phyloP scores from a whole-genome alignment of 139 green algal species.

The Axilococcus clingmanii region DNA sequence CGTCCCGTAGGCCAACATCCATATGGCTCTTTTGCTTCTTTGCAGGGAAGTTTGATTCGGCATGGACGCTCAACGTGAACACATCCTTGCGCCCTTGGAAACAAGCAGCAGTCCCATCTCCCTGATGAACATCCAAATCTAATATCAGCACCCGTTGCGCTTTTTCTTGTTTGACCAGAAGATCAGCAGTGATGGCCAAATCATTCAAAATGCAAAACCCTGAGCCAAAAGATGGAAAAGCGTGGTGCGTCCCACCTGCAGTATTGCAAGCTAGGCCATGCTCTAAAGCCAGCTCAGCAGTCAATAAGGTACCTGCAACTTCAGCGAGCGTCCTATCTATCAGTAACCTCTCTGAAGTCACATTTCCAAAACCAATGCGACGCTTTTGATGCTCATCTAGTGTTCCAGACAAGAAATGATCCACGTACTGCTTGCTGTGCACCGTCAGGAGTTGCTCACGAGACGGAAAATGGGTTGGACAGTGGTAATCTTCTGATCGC shows the following conservation, averaged over 20 bases:
- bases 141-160: slow-evolving; percentile 61
- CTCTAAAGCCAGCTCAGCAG: slow-evolving; percentile 67
- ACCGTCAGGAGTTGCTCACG: slow-evolving; percentile 12
- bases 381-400: slow-evolving; percentile 23
- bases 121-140: slow-evolving; percentile 88
- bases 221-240: slow-evolving; percentile 45
- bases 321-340: slow-evolving; percentile 38
- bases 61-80: slow-evolving; percentile 71
- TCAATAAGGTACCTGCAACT: slow-evolving; percentile 71
- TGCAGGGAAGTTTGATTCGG: slow-evolving; percentile 72
- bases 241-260: slow-evolving; percentile 79
- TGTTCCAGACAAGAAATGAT: slow-evolving; percentile 14
- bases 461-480: slow-evolving; percentile 7
- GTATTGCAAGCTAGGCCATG: slow-evolving; percentile 71
- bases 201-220: slow-evolving; percentile 90
- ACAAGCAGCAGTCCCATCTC: slow-evolving; percentile 57
- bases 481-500: slow-evolving; percentile 5
- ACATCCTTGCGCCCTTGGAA: slow-evolving; percentile 24
- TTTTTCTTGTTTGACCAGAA: slow-evolving; percentile 28
- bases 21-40: slow-evolving; percentile 61
- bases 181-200: slow-evolving; percentile 54
- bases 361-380: slow-evolving; percentile 47
- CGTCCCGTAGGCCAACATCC: slow-evolving; percentile 64
- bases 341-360: slow-evolving; percentile 17
- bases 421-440: slow-evolving; percentile 57